Evolutionary conservation across 2,329 filamentous ascomycete genomes (phyloP).

Genomic region (Cladosporium colombiae): DNA sequence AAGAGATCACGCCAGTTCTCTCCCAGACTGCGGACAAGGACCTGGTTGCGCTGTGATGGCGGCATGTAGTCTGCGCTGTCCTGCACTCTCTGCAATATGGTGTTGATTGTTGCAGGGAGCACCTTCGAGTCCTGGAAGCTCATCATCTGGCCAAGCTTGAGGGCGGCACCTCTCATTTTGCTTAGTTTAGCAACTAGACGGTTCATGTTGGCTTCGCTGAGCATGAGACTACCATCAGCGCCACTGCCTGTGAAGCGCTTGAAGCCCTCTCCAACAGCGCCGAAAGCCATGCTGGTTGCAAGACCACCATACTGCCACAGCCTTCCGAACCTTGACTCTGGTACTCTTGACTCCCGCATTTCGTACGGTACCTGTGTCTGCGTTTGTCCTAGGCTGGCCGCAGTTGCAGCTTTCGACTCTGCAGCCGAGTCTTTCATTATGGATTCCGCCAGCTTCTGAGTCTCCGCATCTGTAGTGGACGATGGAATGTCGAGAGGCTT

Average conservation of each 20-base stretch:
- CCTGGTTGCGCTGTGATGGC: conserved; percentile 83
- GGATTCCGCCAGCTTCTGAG: conserved; percentile 38
- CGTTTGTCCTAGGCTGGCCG: neutral
- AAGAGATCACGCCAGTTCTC: conserved; percentile 83
- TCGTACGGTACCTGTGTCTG: conserved; percentile 53
- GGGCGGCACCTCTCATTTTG: conserved; percentile 92
- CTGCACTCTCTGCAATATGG: conserved; percentile 90
- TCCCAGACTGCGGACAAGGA: conserved; percentile 77
- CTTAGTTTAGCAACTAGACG: conserved; percentile 89
- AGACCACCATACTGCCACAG: conserved; percentile 95
- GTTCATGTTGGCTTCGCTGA: conserved; percentile 90
- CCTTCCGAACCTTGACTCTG: conserved; percentile 80
- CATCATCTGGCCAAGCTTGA: conserved; percentile 97
- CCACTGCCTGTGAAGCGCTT: conserved; percentile 74
- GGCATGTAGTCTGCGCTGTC: conserved; percentile 99
- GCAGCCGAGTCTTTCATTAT: conserved; percentile 40
- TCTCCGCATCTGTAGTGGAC: conserved; percentile 36
- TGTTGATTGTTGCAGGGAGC: conserved; percentile 81
- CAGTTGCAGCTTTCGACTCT: neutral
- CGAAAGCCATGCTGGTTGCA: conserved; percentile 92
- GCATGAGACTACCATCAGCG: conserved; percentile 72
- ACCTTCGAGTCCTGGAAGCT: conserved; percentile 97
- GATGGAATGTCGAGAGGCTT: neutral
- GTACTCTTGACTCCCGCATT: conserved; percentile 85
- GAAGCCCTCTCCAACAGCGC: conserved; percentile 81